Evolutionary conservation across 371 early-diverging fungal species (phyloP).

Genomic region (Lichtheimia corymbifera): DNA sequence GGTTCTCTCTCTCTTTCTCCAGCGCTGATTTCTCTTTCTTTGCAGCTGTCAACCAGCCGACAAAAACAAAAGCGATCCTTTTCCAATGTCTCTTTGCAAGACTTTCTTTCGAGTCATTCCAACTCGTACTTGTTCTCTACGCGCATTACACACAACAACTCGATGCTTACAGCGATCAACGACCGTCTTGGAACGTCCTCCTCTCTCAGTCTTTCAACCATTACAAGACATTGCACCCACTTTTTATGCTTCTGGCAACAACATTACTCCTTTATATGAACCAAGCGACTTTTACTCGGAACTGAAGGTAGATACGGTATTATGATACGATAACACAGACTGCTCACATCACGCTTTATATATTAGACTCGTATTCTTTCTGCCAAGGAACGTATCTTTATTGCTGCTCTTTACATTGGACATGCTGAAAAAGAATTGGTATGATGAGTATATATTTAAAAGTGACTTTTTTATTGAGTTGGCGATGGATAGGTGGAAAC

Average conservation of each 20-base stretch:
- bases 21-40: no score
- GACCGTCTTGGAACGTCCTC: not conserved
- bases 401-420: conserved; percentile 92
- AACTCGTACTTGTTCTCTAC: no score
- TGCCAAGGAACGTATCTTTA: conserved; percentile 73
- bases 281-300: conserved; percentile 51
- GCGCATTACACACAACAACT: not conserved
- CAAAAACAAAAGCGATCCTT: no score
- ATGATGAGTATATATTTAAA: conserved; percentile 13
- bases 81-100: no score
- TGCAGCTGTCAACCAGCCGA: no score
- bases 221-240: conserved; percentile 20
- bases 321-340: not conserved
- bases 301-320: conserved; percentile 37
- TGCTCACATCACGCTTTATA: not conserved
- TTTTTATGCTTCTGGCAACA: conserved; percentile 38
- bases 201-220: conserved; percentile 7
- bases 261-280: conserved; percentile 36
- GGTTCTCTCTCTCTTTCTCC: no score
- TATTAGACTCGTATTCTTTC: conserved; percentile 56
- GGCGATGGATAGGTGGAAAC: conserved; percentile 49
- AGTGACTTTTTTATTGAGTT: not conserved
- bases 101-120: no score
- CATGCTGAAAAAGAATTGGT: conserved; percentile 79
- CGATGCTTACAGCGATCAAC: not conserved